Conservation (phyloP, 1,284 basidiomycete species). For the Cryptococcus hybrid region DNA sequence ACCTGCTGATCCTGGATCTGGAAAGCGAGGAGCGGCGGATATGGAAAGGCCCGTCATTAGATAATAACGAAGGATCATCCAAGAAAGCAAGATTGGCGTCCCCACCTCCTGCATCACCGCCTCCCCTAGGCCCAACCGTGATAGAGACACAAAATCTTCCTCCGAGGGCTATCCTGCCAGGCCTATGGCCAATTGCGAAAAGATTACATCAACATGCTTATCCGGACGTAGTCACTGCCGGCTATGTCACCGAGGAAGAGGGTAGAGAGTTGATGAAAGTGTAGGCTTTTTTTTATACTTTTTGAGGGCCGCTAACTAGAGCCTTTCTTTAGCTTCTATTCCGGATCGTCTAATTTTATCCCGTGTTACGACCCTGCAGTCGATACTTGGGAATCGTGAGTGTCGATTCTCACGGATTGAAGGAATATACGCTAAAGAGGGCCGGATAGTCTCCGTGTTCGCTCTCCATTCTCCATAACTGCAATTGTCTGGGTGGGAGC, state of each 20-base stretch:
- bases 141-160: slow-evolving; percentile 39
- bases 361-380: slow-evolving; percentile 74
- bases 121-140: slow-evolving; percentile 20
- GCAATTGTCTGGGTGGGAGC: slow-evolving; percentile 87
- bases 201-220: slow-evolving; percentile 45
- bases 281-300: slow-evolving; percentile 46
- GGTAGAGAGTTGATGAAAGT: slow-evolving; percentile 79
- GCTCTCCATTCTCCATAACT: slow-evolving; percentile 55
- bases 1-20: neutral
- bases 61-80: slow-evolving; percentile 3
- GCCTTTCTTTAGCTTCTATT: slow-evolving; percentile 59
- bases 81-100: slow-evolving; percentile 29
- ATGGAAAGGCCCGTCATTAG: slow-evolving; percentile 9
- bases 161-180: slow-evolving; percentile 20
- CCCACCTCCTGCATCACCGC: slow-evolving; percentile 1
- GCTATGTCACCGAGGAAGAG: slow-evolving; percentile 71
- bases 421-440: neutral
- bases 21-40: slow-evolving; percentile 1
- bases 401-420: neutral
- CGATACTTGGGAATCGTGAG: slow-evolving; percentile 69
- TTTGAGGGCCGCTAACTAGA: neutral
- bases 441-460: slow-evolving; percentile 29
- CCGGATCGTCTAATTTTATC: slow-evolving; percentile 80
- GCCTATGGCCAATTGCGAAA: slow-evolving; percentile 26
- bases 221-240: slow-evolving; percentile 50